Conservation (phyloP, 768 basidiomycete genomes). For the Tubosaeta brunneosetosa region DNA sequence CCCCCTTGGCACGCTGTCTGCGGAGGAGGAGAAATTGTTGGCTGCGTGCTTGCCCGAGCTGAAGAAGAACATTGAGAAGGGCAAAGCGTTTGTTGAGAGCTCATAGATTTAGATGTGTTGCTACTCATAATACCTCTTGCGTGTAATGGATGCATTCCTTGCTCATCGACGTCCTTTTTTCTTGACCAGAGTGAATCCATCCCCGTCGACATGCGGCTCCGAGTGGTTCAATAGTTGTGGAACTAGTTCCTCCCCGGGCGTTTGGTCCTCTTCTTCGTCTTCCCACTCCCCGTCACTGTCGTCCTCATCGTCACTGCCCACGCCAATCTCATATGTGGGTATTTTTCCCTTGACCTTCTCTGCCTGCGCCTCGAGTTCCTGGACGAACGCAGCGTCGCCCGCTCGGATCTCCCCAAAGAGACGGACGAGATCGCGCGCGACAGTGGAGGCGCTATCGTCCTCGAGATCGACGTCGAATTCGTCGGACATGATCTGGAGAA, state of each 20-base stretch:
- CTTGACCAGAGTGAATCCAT: slow-evolving; percentile 84
- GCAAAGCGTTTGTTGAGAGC: slow-evolving; percentile 65
- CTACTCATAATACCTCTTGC: slow-evolving; percentile 19
- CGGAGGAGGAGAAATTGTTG: slow-evolving; percentile 81
- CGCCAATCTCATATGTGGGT: slow-evolving; percentile 41
- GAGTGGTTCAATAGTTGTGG: slow-evolving; percentile 51
- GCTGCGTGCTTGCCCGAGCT: slow-evolving; percentile 87
- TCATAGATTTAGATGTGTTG: slow-evolving; percentile 24
- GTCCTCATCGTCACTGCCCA: slow-evolving; percentile 33
- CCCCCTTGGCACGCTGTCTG: slow-evolving; percentile 72
- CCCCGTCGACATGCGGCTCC: slow-evolving; percentile 81
- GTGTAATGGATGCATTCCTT: slow-evolving; percentile 8
- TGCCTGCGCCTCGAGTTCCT: slow-evolving; percentile 60
- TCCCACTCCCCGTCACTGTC: slow-evolving; percentile 46
- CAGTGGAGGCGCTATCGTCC: slow-evolving; percentile 72
- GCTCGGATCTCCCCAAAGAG: slow-evolving; percentile 56
- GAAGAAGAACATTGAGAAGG: slow-evolving; percentile 98
- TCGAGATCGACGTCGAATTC: slow-evolving; percentile 84
- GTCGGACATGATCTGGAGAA: slow-evolving; percentile 80
- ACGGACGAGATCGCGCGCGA: slow-evolving; percentile 67
- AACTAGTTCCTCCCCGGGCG: slow-evolving; percentile 43
- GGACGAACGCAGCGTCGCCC: slow-evolving; percentile 48
- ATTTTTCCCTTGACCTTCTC: slow-evolving; percentile 55
- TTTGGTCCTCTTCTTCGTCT: slow-evolving; percentile 26
- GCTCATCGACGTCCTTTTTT: slow-evolving; percentile 45